Evolutionary conservation across 1,139 yeast species (phyloP), one percentile per base, ranked within the genome.

Genomic region (Sugiyamaella pinicola): DNA sequence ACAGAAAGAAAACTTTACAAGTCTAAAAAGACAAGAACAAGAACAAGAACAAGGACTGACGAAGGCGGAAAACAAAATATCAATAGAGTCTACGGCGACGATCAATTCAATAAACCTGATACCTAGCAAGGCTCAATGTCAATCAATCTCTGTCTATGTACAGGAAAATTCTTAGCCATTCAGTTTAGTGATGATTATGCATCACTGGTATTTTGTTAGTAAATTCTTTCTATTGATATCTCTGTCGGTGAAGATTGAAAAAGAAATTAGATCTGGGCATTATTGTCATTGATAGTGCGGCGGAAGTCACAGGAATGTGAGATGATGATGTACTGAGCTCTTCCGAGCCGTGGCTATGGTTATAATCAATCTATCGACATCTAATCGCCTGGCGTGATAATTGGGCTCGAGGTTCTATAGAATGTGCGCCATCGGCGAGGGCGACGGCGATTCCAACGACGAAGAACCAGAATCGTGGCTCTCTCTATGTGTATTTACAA

Each of bases 401-500:
- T n/a, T n/a, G n/a, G n/a, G n/a, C n/a, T n/a, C n/a, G n/a, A n/a
- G n/a, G n/a, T n/a, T n/a, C n/a, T n/a, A n/a, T n/a, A n/a, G n/a
- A n/a, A n/a, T n/a, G n/a, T n/a, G n/a, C n/a, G n/a, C n/a, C n/a
- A n/a, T n/a, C n/a, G n/a, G n/a, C n/a, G n/a, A n/a, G n/a, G n/a
- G n/a, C n/a, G n/a, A n/a, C n/a, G n/a, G n/a, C n/a, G n/a, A n/a
- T n/a, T n/a, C n/a, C n/a, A n/a, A n/a, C n/a, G n/a, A n/a, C n/a
- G n/a, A n/a, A n/a, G n/a, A n/a, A n/a, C n/a, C n/a, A n/a, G n/a
- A n/a, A n/a, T n/a, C n/a, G n/a, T n/a, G n/a, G n/a, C n/a, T n/a
- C n/a, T n/a, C n/a, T n/a, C n/a, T n/a, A n/a, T 24, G 28, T 26
- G n/a, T 34, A 34, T 34, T 34, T 34, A 34, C 38, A 34, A 34